Evolutionary conservation across 1,284 basidiomycete genomes (phyloP), one percentile per base, ranked within the genome.

Genomic region (Cutaneotrichosporon dermatis): DNA sequence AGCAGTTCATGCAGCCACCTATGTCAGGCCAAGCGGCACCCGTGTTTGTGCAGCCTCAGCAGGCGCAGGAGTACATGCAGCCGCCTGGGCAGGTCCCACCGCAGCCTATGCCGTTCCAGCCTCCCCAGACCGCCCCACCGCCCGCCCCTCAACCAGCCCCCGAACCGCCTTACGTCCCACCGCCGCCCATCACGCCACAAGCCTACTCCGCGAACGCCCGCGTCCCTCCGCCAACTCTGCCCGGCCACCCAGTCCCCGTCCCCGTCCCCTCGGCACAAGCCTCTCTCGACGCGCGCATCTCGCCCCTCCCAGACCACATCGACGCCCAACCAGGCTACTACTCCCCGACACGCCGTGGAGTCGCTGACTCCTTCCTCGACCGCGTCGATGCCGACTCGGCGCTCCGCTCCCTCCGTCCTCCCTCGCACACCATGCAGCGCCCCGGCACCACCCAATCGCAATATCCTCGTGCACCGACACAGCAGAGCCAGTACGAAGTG

Each of bases 401-500:
- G 5, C 40, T 9, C 37, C 39, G 33, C 11, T 15, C 11, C 11
- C 16, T n/a, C 7, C 12, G 13, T 7, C 33, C 3, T 33, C 46
- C 6, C 35, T 33, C 10, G 7, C 25, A n/a, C 12, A 25, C 25
- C 25, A 25, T 3, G 25, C 25, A 25, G 25, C 25, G 25, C 2
- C 25, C 25, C 3, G 25, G 25, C 25, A 25, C 25, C 25, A 25
- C 25, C 25, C 25, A 25, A 25, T 25, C 25, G 25, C 25, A 25
- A 25, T 25, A 25, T 25, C 25, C 25, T 25, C 45, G 35, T 12
- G 44, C 44, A 34, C 55, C 49, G 3, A 54, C 51, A 5, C 25
- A 45, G 15, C 43, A 41, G 37, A 57, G 58, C 9, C 41, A 52
- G 3, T 55, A 48, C 25, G 57, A 63, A 37, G 46, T 52, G 7